A percentile compares a stretch with the other conserved stretches of the same genome.
phyloP scores from a whole-genome alignment of 257 asterid species.

The Leptodermis oblonga region DNA sequence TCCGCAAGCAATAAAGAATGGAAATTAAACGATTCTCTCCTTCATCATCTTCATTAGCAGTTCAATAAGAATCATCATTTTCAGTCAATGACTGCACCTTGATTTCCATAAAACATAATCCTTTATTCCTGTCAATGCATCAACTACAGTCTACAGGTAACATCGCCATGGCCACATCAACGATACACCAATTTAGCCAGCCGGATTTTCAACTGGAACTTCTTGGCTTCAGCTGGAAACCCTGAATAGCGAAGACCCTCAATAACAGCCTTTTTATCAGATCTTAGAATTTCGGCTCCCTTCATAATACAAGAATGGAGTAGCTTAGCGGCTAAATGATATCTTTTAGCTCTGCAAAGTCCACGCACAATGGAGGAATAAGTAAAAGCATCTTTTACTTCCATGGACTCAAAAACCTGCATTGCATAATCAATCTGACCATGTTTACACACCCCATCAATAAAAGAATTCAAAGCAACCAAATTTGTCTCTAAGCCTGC shows the following conservation, averaged over 20 bases:
- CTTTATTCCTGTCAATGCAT: not conserved
- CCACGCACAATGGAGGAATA: conserved; percentile 69
- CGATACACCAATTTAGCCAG: conserved; percentile 40
- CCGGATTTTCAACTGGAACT: conserved; percentile 39
- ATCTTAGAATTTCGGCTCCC: conserved; percentile 46
- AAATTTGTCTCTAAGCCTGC: conserved; percentile 48
- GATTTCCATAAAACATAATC: not conserved
- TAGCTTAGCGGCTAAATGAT: conserved; percentile 56
- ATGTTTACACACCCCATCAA: conserved; percentile 60
- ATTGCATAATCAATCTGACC: conserved; percentile 67
- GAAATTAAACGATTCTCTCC: not conserved
- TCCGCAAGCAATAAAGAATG: conserved; percentile 2
- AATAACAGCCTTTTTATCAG: conserved; percentile 54
- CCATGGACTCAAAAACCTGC: conserved; percentile 49
- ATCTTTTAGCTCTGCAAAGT: conserved; percentile 65
- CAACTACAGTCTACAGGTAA: not conserved
- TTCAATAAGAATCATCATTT: not conserved
- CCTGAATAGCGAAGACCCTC: conserved; percentile 47
- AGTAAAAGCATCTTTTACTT: conserved; percentile 62
- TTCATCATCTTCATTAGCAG: not conserved
- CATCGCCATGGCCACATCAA: conserved; percentile 13
- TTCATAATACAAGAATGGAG: conserved; percentile 52
- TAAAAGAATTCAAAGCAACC: conserved; percentile 70
- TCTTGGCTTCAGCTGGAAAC: conserved; percentile 30
- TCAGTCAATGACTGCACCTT: not conserved